Conservation (phyloP, 805 yeast genomes). For the Starmerella scarabaei region DNA sequence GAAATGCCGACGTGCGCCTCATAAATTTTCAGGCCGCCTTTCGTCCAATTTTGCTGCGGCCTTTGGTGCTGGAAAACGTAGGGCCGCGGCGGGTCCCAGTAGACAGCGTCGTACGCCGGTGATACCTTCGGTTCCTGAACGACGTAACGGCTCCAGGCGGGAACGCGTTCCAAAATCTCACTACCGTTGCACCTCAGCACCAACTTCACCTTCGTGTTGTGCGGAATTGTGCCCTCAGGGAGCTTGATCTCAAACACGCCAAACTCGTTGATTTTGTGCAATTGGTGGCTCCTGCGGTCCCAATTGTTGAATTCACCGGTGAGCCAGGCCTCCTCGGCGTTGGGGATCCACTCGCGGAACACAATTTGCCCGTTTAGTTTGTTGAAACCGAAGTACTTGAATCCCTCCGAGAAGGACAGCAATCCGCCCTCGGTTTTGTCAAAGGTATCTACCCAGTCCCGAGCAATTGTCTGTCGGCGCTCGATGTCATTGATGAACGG, state of each 20-base stretch:
- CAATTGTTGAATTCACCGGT: slow-evolving; percentile 89
- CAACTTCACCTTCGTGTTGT: slow-evolving; percentile 60
- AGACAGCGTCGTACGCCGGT: slow-evolving; percentile 65
- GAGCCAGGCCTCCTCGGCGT: slow-evolving; percentile 60
- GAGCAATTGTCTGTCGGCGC: slow-evolving; percentile 53
- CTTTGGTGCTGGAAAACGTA: slow-evolving; percentile 53
- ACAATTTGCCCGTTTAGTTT: slow-evolving; percentile 38
- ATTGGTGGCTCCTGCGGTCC: slow-evolving; percentile 44
- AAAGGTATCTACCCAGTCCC: slow-evolving; percentile 47
- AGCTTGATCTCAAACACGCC: slow-evolving; percentile 58
- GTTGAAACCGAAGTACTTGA: slow-evolving; percentile 65
- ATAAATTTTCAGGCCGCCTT: slow-evolving; percentile 46
- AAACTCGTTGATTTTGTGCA: slow-evolving; percentile 44
- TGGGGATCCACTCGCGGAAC: slow-evolving; percentile 83
- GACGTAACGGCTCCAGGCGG: slow-evolving; percentile 81
- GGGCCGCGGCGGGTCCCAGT: slow-evolving; percentile 68
- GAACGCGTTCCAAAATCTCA: slow-evolving; percentile 61
- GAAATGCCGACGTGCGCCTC: slow-evolving; percentile 94
- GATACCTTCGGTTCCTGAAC: slow-evolving; percentile 42
- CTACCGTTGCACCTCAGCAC: slow-evolving; percentile 54
- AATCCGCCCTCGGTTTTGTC: slow-evolving; percentile 52
- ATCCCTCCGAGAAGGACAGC: slow-evolving; percentile 60
- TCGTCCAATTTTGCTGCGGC: slow-evolving; percentile 39
- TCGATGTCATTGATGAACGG: slow-evolving; percentile 60
- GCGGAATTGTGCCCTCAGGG: slow-evolving; percentile 60